Evolutionary conservation across 768 basidiomycete species (phyloP).

Genomic region (Daedaleopsis sinensis): DNA sequence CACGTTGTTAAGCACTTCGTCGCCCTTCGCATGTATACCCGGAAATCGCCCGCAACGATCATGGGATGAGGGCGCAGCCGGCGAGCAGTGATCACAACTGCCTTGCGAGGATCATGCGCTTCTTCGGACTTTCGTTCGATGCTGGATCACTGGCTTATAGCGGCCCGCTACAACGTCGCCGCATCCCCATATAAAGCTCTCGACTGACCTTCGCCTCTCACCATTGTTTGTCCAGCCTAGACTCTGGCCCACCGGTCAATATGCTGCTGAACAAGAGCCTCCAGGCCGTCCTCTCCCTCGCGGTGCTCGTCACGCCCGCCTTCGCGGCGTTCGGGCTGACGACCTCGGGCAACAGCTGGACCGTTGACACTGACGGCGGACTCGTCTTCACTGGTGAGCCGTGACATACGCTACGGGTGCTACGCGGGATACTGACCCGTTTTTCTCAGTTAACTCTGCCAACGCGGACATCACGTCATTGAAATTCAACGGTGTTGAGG

Average conservation of each 20-base stretch:
- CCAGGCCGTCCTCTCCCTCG: neutral
- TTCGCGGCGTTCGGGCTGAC: constrained; percentile 51
- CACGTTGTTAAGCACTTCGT: neutral
- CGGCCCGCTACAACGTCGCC: neutral
- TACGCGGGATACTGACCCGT: constrained; percentile 33
- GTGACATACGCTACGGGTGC: neutral
- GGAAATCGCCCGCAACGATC: neutral
- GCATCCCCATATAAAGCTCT: neutral
- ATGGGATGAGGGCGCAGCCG: neutral
- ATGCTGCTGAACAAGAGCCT: neutral
- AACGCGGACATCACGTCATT: constrained; percentile 52
- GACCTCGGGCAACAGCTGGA: constrained; percentile 41
- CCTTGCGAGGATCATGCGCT: constrained; percentile 1
- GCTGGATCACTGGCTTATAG: neutral
- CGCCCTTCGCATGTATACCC: neutral
- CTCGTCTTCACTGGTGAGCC: constrained; percentile 38
- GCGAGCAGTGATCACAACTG: neutral
- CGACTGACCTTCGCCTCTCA: neutral
- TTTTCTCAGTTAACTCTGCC: constrained; percentile 39
- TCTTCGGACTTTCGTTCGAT: neutral
- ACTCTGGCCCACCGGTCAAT: neutral
- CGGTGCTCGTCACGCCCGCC: constrained; percentile 29
- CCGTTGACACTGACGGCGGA: constrained; percentile 49
- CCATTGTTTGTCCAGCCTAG: neutral
- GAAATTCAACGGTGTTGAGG: constrained; percentile 47